Percentiles rank a stretch among this genome's conserved stretches.
These are phyloP conservation scores for Trifolium fragiferum DNA, from an alignment of 306 rosid genomes.

Conservation along the genomic window DNA sequence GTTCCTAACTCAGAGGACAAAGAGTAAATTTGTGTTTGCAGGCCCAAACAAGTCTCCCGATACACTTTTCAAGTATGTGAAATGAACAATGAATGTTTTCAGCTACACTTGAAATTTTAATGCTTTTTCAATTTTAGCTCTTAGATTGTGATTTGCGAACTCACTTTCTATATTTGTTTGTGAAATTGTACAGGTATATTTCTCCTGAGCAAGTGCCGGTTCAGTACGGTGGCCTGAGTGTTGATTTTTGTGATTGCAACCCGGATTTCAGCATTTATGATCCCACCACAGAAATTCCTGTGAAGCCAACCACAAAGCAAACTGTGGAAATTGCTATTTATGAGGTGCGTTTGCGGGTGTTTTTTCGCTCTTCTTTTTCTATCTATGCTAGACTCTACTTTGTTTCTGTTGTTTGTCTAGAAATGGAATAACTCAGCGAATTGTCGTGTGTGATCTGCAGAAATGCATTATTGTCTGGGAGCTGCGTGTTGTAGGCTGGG, in stretches of 20 bases:
- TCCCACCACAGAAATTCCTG: conserved; percentile 60
- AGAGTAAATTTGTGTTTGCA: conserved; percentile 57
- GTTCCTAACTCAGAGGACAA: conserved; percentile 60
- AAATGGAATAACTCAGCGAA: conserved; percentile 31
- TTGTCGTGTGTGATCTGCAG: conserved; percentile 52
- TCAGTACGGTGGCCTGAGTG: conserved; percentile 92
- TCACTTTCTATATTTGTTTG: conserved; percentile 21
- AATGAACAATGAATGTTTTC: conserved; percentile 30
- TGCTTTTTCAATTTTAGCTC: neutral
- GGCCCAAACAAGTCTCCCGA: conserved; percentile 56
- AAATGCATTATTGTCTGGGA: conserved; percentile 91
- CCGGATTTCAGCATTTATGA: conserved; percentile 80
- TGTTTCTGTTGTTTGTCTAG: conserved; percentile 16
- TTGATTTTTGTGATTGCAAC: conserved; percentile 89
- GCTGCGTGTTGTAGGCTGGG: conserved; percentile 98
- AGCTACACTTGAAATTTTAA: neutral
- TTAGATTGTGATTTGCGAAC: conserved; percentile 3
- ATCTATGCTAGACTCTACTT: neutral
- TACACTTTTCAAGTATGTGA: conserved; percentile 70
- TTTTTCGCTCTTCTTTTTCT: conserved; percentile 6
- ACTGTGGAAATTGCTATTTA: conserved; percentile 89
- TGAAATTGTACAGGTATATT: conserved; percentile 58
- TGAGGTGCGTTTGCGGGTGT: conserved; percentile 61
- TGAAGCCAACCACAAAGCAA: conserved; percentile 88
- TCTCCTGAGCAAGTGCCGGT: conserved; percentile 88